These are phyloP conservation scores for Dendrostoma leiphaemia DNA, from an alignment of 2,329 filamentous ascomycete species.

Conservation along the genomic window DNA sequence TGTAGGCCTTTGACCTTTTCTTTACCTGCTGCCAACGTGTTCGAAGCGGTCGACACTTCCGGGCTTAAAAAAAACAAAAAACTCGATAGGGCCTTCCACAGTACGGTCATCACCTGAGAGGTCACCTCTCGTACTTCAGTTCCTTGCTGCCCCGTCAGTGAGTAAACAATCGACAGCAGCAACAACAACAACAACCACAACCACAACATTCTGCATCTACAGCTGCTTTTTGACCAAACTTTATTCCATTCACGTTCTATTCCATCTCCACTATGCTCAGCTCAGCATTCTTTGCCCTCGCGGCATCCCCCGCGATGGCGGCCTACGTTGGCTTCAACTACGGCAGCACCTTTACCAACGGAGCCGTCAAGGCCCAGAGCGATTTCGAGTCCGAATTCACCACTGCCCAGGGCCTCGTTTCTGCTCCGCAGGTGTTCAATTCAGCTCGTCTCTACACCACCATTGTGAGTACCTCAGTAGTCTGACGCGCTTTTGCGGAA, in stretches of 20 bases:
- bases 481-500: neutral
- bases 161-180: neutral
- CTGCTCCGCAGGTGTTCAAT: slow-evolving; percentile 61
- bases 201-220: neutral
- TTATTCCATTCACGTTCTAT: neutral
- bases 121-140: neutral
- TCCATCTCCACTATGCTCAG: slow-evolving; percentile 9
- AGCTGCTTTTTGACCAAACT: neutral
- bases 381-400: slow-evolving; percentile 73
- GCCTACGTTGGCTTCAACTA: slow-evolving; percentile 72
- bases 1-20: too few relatives aligned
- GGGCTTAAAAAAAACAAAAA: too few relatives aligned
- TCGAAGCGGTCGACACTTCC: too few relatives aligned
- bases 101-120: too few relatives aligned
- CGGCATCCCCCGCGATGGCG: slow-evolving; percentile 23
- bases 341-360: slow-evolving; percentile 60
- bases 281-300: slow-evolving; percentile 8
- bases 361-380: slow-evolving; percentile 55
- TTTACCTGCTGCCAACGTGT: too few relatives aligned
- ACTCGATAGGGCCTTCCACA: too few relatives aligned
- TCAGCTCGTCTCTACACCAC: slow-evolving; percentile 73
- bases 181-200: neutral
- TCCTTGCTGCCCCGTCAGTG: neutral
- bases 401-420: slow-evolving; percentile 60
- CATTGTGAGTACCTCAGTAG: slow-evolving; percentile 36